Base-by-base conservation (phyloP, 768 basidiomycete species). In the Tylopilus rubrobrunneus region DNA sequence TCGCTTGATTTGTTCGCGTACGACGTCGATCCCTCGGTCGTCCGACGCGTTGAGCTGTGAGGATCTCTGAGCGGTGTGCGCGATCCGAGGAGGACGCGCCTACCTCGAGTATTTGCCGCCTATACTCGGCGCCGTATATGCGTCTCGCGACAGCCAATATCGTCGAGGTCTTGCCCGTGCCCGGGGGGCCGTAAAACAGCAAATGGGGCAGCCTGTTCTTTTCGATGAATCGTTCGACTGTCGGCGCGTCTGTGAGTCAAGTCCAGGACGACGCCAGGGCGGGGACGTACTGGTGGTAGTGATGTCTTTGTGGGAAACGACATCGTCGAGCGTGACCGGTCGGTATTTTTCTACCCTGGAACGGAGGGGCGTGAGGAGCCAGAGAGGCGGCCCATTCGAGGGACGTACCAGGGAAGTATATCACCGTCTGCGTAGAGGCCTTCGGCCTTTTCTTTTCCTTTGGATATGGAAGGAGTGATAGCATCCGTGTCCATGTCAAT, bases 1-100 rank as follows among this genome's bases (percentile, higher is more conserved):
- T 66, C 92, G 93, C 69, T 98, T 99, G 70, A 99, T 95, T 76
- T 98, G 95, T 71, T 98, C 97, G 48, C 97, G 85, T 17, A 99
- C 97, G 42, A 98, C 95, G 56, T 99, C 97, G 56, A 99, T 99
- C 31, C 97, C 97, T 65, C 97, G 85, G 65, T 98, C 97, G 67
- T 99, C 97, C 2, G 94, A 97, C 7, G 97, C 97, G 67, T 99
- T 99, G 42, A 99, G 80, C 93, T 96, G 57, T 49, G 29, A 48
- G 23, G 44, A 25, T 25, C 47, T 55, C n/a, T 53, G 52, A 36
- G 21, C 27, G 48, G 25, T 56, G 42, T 29, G 23, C 49, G 21
- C 9, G 12, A 8, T 40, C 12, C 40, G 37, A 9, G 21, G 1
- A 46, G 21, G 39, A 45, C 7, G 12, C 21, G 57, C 77, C 14